Base-by-base conservation (phyloP, 2,329 filamentous ascomycete genomes). In the Trichoderma koningiopsis region DNA sequence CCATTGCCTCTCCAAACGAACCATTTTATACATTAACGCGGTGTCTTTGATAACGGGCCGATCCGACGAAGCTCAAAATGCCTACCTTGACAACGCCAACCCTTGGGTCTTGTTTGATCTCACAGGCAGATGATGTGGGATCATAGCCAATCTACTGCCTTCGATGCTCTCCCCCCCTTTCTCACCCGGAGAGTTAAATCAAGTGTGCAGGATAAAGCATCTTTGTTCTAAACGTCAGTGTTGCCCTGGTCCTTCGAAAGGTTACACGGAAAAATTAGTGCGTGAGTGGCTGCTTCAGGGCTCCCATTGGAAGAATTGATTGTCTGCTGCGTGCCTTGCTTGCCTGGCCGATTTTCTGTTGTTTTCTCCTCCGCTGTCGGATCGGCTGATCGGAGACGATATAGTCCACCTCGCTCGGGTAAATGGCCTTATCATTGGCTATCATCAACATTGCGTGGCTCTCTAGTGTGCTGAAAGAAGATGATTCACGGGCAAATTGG, bases 391-490 rank as follows among this genome's bases (percentile, higher is more conserved):
- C 57, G 61, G 61, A 69, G 55, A 70, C 66, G 60, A 49, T 60
- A 65, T 61, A 70, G 49, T 52, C 67, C 69, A 70, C 72, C 72
- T 72, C 69, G 71, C 76, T 76, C 77, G 77, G 75, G 75, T 77
- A 76, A 31, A 71, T 73, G 57, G 57, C 58, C 16, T 68, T 74
- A 70, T 72, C 67, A 78, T 78, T 78, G 76, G 76, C 68, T 70
- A 70, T 37, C 70, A 58, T 47, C 58, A 62, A 70, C 70, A 64
- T 68, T 68, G 59, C 40, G 58, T 64, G 40, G 52, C 61, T 53
- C 22, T 49, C 47, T 57, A 43, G 47, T 49, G 52, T 56, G 29
- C 52, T 40, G 43, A 58, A 61, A 59, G 22, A 33, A 57, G 43
- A 49, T 52, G 58, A 58, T 2, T 52, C 62, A 56, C 22, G 35